Percentiles rank a stretch among this genome's conserved stretches.
These are phyloP conservation scores for Cutaneotrichosporon mucoides DNA, from an alignment of 1,284 basidiomycete species.

Conservation along the genomic window DNA sequence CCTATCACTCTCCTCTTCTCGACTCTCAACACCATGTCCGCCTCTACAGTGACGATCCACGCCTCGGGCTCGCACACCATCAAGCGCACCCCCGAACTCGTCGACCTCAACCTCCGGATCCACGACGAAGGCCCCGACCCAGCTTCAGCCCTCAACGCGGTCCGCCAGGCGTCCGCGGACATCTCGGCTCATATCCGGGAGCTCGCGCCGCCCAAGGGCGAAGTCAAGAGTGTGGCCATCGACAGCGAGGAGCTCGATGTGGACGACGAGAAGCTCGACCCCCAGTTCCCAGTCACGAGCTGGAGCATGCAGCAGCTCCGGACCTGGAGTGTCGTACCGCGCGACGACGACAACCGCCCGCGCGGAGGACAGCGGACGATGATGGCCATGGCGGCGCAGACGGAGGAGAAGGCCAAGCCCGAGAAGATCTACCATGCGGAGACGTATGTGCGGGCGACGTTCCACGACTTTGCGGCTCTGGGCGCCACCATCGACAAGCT, in stretches of 20 bases:
- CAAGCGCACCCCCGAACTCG: constrained; percentile 11
- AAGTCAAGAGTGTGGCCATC: neutral
- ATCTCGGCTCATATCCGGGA: neutral
- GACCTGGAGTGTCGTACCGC: neutral
- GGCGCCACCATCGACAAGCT: neutral
- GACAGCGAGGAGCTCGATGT: constrained; percentile 9
- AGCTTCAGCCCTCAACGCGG: neutral
- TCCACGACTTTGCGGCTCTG: constrained; percentile 15
- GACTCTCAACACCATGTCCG: neutral
- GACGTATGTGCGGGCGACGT: constrained; percentile 2
- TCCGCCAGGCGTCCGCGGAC: neutral
- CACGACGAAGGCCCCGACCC: neutral
- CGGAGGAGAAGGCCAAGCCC: neutral
- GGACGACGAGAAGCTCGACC: constrained; percentile 1
- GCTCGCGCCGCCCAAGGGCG: constrained; percentile 5
- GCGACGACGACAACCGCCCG: neutral
- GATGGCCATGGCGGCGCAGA: neutral
- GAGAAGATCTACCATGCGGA: constrained; percentile 6
- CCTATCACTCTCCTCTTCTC: neutral
- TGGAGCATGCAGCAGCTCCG: constrained; percentile 16
- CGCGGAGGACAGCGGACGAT: neutral
- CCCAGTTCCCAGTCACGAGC: constrained; percentile 13
- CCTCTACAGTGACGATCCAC: neutral
- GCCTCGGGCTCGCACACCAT: neutral
- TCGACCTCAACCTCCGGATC: constrained; percentile 4